Evolutionary conservation across 306 rosid genomes (phyloP).

Genomic region (Citrullus colocynthis): DNA sequence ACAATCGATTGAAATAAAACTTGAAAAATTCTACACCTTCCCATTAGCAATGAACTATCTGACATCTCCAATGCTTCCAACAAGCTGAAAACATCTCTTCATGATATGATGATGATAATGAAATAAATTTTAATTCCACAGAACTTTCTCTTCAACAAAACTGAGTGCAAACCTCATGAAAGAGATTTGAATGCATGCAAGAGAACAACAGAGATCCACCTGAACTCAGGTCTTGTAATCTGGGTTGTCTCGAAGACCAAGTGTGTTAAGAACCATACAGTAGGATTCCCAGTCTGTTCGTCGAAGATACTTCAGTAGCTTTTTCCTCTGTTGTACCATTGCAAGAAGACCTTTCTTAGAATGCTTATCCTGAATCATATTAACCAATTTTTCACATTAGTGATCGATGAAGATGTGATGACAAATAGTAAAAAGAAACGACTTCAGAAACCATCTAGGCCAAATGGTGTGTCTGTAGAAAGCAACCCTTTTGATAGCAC

Average conservation of each 20-base stretch:
- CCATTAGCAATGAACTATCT: background rate
- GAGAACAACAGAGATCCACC: background rate
- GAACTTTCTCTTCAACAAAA: background rate
- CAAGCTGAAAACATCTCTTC: background rate
- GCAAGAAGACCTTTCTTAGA: constrained; percentile 72
- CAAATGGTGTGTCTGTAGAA: background rate
- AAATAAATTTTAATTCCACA: background rate
- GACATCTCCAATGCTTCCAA: background rate
- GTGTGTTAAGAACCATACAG: constrained; percentile 64
- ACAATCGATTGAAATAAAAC: background rate
- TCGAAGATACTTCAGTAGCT: constrained; percentile 69
- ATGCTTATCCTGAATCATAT: constrained; percentile 63
- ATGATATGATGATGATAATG: background rate
- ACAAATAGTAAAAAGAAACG: background rate
- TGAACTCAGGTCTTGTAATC: constrained; percentile 29
- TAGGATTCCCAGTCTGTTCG: constrained; percentile 92
- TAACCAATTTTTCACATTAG: background rate
- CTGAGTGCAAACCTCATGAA: background rate
- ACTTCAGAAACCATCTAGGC: background rate
- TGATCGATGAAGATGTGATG: too few species aligned
- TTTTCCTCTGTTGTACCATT: constrained; percentile 84
- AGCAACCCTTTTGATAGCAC: background rate
- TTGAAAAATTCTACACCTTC: background rate
- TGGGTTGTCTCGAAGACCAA: constrained; percentile 83
- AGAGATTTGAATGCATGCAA: background rate